Percentiles rank a stretch among this genome's conserved stretches.
These are phyloP conservation scores for Colletotrichum siamense DNA, from an alignment of 2,329 filamentous ascomycete genomes.

Conservation along the genomic window DNA sequence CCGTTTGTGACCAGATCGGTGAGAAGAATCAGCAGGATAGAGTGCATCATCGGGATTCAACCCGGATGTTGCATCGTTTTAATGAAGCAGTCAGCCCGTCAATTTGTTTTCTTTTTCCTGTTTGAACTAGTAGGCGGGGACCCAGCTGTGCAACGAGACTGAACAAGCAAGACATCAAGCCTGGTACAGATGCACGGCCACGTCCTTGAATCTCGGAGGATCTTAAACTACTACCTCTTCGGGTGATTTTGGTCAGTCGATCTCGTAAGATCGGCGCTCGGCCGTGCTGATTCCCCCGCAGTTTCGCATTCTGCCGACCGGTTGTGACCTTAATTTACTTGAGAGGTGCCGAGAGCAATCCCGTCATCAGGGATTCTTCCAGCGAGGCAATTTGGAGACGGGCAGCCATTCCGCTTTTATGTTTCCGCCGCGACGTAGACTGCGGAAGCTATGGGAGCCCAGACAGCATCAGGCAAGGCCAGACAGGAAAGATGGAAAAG, in stretches of 20 bases:
- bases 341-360: background rate
- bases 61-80: background rate
- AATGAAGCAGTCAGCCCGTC: background rate
- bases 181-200: background rate
- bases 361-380: background rate
- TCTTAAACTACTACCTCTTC: background rate
- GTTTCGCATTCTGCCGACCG: background rate
- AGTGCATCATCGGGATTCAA: background rate
- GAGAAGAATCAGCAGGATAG: background rate
- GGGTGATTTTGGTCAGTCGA: background rate
- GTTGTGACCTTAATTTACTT: background rate
- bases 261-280: background rate
- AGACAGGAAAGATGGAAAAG: background rate
- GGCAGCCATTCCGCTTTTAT: background rate
- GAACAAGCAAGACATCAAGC: background rate
- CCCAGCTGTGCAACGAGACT: background rate
- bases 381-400: background rate
- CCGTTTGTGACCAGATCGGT: background rate
- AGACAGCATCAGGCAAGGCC: rapidly evolving
- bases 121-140: background rate
- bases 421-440: background rate
- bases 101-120: background rate
- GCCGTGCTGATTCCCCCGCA: background rate
- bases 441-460: background rate
- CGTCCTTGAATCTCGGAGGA: background rate